Evolutionary conservation across 2,329 filamentous ascomycete genomes (phyloP).

Genomic region (Penicillium fuscoglaucum): DNA sequence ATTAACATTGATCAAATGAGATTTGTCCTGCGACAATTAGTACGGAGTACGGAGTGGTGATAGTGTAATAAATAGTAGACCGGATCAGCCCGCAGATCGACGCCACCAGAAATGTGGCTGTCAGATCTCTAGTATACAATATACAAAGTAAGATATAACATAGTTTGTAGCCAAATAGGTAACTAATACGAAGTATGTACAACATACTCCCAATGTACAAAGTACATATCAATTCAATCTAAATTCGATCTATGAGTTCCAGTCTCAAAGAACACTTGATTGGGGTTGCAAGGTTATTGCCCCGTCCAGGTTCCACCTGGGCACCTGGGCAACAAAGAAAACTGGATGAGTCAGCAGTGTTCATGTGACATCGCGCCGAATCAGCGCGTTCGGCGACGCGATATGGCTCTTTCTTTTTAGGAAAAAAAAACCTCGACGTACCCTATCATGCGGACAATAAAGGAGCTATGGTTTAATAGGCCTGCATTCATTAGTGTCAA

Average conservation of each 20-base stretch:
- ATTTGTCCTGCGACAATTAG: neutral
- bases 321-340: neutral
- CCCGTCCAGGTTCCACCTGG: neutral
- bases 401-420: neutral
- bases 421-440: neutral
- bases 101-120: constrained; percentile 6
- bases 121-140: constrained; percentile 2
- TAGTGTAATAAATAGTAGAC: neutral
- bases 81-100: constrained; percentile 6
- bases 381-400: constrained; percentile 3
- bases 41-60: no score
- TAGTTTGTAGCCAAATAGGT: neutral
- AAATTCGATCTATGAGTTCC: neutral
- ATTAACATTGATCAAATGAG: neutral
- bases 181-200: neutral
- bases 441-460: constrained; percentile 38
- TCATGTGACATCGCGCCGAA: constrained; percentile 20
- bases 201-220: neutral
- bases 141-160: neutral
- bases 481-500: constrained; percentile 25
- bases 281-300: neutral
- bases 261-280: neutral
- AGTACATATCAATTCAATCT: neutral
- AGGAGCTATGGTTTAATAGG: constrained; percentile 49
- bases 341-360: neutral